phyloP scores from a whole-genome alignment of 257 asterid species.

The Nicotiana undulata region DNA sequence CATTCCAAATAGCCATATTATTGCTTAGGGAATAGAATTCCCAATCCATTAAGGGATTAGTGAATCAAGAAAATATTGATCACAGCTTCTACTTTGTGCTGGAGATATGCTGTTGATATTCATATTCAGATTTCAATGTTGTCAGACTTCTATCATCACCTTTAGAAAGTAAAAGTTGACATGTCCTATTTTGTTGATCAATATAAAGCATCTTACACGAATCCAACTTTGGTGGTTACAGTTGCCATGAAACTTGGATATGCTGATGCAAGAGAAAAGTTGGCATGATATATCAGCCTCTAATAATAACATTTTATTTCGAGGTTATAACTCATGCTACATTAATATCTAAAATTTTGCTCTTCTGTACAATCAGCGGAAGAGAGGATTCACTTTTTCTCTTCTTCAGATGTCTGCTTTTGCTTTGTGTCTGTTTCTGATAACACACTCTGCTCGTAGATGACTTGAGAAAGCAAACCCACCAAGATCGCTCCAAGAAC shows the following conservation, averaged over 20 bases:
- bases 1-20: background rate
- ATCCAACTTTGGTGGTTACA: slow-evolving; percentile 40
- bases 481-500: slow-evolving; percentile 66
- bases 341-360: slow-evolving; percentile 19
- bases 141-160: background rate
- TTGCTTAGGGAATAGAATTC: background rate
- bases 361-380: background rate
- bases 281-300: slow-evolving; percentile 53
- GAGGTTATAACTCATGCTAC: slow-evolving; percentile 73
- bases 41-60: background rate
- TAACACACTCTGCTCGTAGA: slow-evolving; percentile 61
- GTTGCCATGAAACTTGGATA: slow-evolving; percentile 31
- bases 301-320: slow-evolving; percentile 35
- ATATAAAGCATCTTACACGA: slow-evolving; percentile 28
- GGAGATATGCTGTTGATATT: background rate
- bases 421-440: slow-evolving; percentile 36
- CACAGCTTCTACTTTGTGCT: background rate
- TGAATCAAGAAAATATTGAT: background rate
- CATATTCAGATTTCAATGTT: background rate
- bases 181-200: background rate
- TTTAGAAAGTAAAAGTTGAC: background rate
- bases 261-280: slow-evolving; percentile 44
- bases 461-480: slow-evolving; percentile 65
- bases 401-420: slow-evolving; percentile 32
- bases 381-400: slow-evolving; percentile 23